Evolutionary conservation across 2,329 filamentous ascomycete species (phyloP).

Genomic region (Pseudocercospora eumusae): DNA sequence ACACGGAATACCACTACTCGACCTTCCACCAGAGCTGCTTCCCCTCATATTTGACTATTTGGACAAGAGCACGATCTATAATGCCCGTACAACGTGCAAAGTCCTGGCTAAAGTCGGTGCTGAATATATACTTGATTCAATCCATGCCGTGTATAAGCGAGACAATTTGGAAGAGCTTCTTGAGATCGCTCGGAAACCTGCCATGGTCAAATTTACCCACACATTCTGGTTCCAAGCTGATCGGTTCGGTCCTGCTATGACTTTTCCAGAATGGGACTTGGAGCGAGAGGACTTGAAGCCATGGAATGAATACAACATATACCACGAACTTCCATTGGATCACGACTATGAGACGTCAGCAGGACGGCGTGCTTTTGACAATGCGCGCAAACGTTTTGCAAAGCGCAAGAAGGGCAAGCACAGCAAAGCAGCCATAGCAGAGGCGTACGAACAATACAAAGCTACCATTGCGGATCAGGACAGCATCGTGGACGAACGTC

Average conservation of each 20-base stretch:
- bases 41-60: slow-evolving; percentile 2
- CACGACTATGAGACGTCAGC: not conserved
- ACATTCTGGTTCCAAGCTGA: not conserved
- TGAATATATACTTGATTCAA: slow-evolving; percentile 1
- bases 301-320: not conserved
- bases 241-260: not conserved
- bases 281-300: not conserved
- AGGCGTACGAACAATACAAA: not conserved
- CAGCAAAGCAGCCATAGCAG: not conserved
- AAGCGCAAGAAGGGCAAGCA: slow-evolving; percentile 1
- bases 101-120: not conserved
- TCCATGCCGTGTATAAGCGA: not conserved
- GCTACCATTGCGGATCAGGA: not conserved
- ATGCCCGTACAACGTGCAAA: not conserved
- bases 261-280: not conserved
- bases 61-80: not conserved
- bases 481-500: not conserved
- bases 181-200: not conserved
- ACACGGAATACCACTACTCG: not conserved
- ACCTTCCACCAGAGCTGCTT: slow-evolving; percentile 6
- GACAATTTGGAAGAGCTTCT: not conserved
- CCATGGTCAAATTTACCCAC: not conserved
- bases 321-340: not conserved
- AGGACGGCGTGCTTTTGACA: not conserved
- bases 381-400: not conserved